These are phyloP conservation scores for Phytophthora palmivora DNA, from an alignment of 352 stramenopile species.

Conservation along the genomic window DNA sequence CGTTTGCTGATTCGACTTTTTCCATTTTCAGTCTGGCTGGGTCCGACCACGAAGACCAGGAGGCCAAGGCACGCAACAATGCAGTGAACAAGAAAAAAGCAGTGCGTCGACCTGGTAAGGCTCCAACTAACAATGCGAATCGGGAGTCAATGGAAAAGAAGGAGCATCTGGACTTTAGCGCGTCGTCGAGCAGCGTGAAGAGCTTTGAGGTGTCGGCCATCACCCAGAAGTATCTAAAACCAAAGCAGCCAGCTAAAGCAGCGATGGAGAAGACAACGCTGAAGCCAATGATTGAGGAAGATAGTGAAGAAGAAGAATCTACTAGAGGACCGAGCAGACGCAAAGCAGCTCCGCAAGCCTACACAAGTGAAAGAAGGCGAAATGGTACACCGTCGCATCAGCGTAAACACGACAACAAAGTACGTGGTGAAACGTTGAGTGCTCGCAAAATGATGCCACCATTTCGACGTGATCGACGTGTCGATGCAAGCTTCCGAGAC, in stretches of 20 bases:
- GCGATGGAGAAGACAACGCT: constrained; percentile 34
- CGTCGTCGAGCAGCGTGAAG: constrained; percentile 42
- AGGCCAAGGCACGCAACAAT: constrained; percentile 21
- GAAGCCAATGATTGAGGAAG: constrained; percentile 36
- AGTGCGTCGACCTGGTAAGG: constrained; percentile 3
- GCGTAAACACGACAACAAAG: constrained; percentile 26
- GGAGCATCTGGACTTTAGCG: constrained; percentile 48
- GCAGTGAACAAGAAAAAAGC: constrained; percentile 24
- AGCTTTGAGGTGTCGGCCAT: constrained; percentile 45
- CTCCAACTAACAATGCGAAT: constrained; percentile 6
- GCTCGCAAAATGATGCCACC: constrained; percentile 11
- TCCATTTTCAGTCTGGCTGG: constrained; percentile 54
- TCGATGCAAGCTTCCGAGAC: constrained; percentile 25
- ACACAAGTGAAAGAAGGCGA: constrained; percentile 18
- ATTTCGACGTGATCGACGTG: constrained; percentile 12
- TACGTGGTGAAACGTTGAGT: constrained; percentile 19
- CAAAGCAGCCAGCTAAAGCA: constrained; percentile 25
- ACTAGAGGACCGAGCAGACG: constrained; percentile 23
- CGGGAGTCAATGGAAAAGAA: constrained; percentile 41
- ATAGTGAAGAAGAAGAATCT: constrained; percentile 30
- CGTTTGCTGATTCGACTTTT: constrained; percentile 42
- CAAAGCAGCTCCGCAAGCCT: constrained; percentile 16
- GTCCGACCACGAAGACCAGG: constrained; percentile 54
- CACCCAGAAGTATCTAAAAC: constrained; percentile 47
- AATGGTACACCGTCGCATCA: constrained; percentile 11